A percentile compares a stretch with the other conserved stretches of the same genome.
phyloP scores from a whole-genome alignment of 2,329 filamentous ascomycete genomes.

The Cladosporium cucumerinum region DNA sequence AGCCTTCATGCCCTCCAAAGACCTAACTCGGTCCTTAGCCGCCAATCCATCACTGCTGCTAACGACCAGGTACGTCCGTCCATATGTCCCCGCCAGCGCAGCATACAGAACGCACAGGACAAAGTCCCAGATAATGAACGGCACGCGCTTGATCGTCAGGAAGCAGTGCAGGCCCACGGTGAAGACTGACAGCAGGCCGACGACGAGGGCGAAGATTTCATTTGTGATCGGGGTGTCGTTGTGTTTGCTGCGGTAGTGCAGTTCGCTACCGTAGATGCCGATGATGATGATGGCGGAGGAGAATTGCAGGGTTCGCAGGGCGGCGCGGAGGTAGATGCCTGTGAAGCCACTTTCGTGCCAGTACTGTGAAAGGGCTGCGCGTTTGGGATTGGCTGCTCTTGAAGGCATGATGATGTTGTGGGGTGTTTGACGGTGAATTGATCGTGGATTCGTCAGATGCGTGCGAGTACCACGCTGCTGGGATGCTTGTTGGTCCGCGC shows the following conservation, averaged over 20 bases:
- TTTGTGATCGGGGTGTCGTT: neutral
- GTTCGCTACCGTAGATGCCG: conserved; percentile 5
- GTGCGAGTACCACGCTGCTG: neutral
- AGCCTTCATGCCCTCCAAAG: neutral
- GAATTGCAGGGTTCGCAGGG: conserved; percentile 1
- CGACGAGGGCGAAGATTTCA: conserved; percentile 11
- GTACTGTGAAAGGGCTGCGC: neutral
- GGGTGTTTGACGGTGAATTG: too few species aligned
- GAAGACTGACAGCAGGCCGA: neutral
- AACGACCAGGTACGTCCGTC: neutral
- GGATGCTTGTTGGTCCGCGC: neutral
- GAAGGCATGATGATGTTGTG: neutral
- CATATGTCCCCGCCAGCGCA: neutral
- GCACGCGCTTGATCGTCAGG: neutral
- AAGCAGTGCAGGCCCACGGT: conserved; percentile 7
- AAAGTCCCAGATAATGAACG: conserved; percentile 1
- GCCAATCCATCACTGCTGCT: neutral
- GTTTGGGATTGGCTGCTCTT: neutral
- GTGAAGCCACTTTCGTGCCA: conserved; percentile 2
- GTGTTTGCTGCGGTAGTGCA: neutral
- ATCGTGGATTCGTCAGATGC: neutral
- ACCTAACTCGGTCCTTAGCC: neutral
- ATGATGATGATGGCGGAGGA: conserved; percentile 1
- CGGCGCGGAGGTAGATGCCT: neutral
- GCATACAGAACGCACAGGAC: conserved; percentile 1